phyloP scores from a whole-genome alignment of 2,329 filamentous ascomycete species.

The Thyridium curvatum region DNA sequence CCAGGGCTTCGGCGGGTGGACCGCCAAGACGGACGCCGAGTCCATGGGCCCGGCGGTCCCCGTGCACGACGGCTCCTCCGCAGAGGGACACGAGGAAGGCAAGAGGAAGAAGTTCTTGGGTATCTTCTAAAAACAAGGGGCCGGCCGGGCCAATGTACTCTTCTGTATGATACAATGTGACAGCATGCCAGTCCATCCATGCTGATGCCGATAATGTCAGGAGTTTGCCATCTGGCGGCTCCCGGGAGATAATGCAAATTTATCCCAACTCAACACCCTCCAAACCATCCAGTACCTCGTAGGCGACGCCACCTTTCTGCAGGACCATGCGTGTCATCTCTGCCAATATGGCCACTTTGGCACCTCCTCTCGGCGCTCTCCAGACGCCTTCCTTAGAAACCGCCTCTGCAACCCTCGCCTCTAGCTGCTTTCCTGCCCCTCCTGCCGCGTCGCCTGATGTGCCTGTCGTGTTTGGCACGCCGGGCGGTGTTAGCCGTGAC shows the following conservation, averaged over 20 bases:
- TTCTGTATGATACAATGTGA: background rate
- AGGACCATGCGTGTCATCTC: constrained; percentile 72
- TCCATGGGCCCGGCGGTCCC: constrained; percentile 10
- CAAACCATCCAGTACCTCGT: constrained; percentile 79
- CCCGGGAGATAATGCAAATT: constrained; percentile 3
- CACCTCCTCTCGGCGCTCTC: constrained; percentile 78
- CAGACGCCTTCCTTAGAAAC: constrained; percentile 68
- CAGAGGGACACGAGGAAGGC: constrained; percentile 42
- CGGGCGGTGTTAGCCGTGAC: constrained; percentile 64
- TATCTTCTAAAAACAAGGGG: constrained; percentile 56
- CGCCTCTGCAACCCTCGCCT: constrained; percentile 40
- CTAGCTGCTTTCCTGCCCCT: constrained; percentile 31
- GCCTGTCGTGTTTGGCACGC: constrained; percentile 59
- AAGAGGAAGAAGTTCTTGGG: constrained; percentile 75
- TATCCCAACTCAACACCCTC: constrained; percentile 66
- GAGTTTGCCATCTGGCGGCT: too few relatives aligned
- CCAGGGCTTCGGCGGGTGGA: constrained; percentile 37
- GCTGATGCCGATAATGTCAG: too few relatives aligned
- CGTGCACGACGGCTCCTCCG: constrained; percentile 23
- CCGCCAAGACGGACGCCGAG: constrained; percentile 10
- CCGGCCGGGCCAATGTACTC: background rate
- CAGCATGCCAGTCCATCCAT: background rate
- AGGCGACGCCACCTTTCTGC: constrained; percentile 71
- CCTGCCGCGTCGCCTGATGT: constrained; percentile 41
- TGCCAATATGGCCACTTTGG: constrained; percentile 67